These are phyloP conservation scores for Mycena kentingensis DNA, from an alignment of 768 basidiomycete genomes.

Conservation along the genomic window DNA sequence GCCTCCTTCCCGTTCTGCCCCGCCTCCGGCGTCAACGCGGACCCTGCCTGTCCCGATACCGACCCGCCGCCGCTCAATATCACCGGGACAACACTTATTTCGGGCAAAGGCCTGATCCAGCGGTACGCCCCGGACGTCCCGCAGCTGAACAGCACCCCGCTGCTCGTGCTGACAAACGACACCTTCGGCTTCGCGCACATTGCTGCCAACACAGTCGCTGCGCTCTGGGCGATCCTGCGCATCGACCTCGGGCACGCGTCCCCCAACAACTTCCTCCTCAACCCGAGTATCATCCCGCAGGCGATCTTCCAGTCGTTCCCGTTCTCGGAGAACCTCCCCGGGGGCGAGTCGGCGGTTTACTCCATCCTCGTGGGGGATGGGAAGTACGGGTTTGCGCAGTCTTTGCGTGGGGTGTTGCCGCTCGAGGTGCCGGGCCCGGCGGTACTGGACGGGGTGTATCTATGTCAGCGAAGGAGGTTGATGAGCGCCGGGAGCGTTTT, in stretches of 20 bases:
- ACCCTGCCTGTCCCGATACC: not conserved
- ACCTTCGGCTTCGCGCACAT: not conserved
- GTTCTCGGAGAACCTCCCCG: not conserved
- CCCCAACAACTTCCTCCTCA: not conserved
- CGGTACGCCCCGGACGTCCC: not conserved
- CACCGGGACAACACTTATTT: not conserved
- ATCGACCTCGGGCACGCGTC: not conserved
- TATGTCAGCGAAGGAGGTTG: slow-evolving; percentile 16
- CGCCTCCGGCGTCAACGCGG: not conserved
- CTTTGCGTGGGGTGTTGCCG: not conserved
- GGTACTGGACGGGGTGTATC: slow-evolving; percentile 14
- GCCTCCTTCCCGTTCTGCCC: not conserved
- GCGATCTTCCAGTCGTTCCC: not conserved
- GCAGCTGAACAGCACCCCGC: not conserved
- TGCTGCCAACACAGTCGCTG: not conserved
- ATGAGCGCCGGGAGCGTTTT: slow-evolving; percentile 15
- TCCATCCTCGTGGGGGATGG: slow-evolving; percentile 7
- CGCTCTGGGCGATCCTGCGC: not conserved
- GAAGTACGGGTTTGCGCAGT: not conserved
- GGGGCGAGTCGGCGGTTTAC: not conserved
- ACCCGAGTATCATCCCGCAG: not conserved
- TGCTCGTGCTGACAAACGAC: not conserved
- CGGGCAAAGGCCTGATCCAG: not conserved
- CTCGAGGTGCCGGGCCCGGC: slow-evolving; percentile 7
- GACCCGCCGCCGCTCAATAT: not conserved